Evolutionary conservation across 1,284 basidiomycete genomes (phyloP).

Genomic region (Rhodotorula sp.): DNA sequence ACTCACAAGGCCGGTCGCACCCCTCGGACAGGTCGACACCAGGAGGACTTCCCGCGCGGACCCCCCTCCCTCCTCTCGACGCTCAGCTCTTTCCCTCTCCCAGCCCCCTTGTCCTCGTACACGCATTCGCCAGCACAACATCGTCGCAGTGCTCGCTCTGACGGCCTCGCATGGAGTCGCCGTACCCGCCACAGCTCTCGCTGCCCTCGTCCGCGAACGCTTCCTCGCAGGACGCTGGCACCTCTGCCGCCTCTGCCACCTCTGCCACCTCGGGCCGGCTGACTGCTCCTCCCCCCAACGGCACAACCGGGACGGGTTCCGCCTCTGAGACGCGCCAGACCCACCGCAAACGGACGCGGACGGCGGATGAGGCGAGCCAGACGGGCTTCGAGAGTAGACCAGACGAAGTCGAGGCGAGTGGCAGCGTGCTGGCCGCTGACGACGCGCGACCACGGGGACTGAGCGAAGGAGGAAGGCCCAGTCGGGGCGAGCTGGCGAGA

Average conservation of each 20-base stretch:
- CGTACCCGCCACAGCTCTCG: conserved; percentile 7
- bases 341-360: neutral
- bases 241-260: neutral
- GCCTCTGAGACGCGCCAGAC: neutral
- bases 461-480: neutral
- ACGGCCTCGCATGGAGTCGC: neutral
- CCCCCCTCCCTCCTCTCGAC: neutral
- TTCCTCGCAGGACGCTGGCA: neutral
- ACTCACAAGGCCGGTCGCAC: too few species aligned
- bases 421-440: too few species aligned
- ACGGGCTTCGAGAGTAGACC: neutral
- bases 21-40: too few species aligned
- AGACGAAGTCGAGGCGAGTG: neutral
- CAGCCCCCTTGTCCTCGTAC: neutral
- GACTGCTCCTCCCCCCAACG: neutral
- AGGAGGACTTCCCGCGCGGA: too few species aligned
- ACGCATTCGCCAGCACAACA: too few species aligned
- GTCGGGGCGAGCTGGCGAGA: neutral
- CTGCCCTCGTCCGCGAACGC: neutral
- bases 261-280: neutral
- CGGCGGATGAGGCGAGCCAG: neutral
- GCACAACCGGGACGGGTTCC: neutral
- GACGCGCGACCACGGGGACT: neutral
- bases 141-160: neutral
- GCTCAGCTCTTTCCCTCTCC: neutral